These are phyloP conservation scores for Suillus cothurnatus DNA, from an alignment of 768 basidiomycete species.

Conservation along the genomic window DNA sequence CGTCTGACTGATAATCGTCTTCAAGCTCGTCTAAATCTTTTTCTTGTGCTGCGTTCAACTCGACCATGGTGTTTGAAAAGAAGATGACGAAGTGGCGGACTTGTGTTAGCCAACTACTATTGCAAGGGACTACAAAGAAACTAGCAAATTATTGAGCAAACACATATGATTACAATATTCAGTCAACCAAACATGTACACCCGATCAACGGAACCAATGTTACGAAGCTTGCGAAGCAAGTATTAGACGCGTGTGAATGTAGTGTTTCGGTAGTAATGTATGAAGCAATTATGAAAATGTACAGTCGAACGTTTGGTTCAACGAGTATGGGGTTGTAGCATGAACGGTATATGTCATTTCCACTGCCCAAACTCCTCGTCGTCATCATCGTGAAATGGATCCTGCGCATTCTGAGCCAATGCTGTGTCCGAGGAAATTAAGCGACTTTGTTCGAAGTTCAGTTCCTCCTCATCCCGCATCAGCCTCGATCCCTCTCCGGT, in stretches of 20 bases:
- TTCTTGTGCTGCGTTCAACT: constrained; percentile 26
- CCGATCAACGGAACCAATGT: constrained; percentile 1
- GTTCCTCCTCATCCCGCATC: constrained; percentile 38
- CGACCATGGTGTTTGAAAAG: constrained; percentile 17
- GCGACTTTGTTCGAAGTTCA: constrained; percentile 37
- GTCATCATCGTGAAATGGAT: constrained; percentile 13
- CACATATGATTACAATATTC: background rate
- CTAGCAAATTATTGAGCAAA: background rate
- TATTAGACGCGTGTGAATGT: background rate
- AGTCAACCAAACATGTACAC: background rate
- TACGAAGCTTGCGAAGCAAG: background rate
- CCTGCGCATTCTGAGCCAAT: constrained; percentile 22
- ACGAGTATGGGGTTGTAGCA: constrained; percentile 5
- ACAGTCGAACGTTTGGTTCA: background rate
- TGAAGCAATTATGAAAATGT: constrained; percentile 1
- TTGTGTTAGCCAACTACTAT: background rate
- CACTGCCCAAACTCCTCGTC: constrained; percentile 41
- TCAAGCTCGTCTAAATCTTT: constrained; percentile 53
- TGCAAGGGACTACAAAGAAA: background rate
- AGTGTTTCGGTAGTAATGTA: background rate
- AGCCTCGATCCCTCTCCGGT: constrained; percentile 46
- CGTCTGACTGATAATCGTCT: constrained; percentile 43
- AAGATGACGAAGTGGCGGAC: background rate
- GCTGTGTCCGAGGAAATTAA: constrained; percentile 43
- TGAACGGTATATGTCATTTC: constrained; percentile 19